These are phyloP conservation scores for Solanum hybrid DNA, from an alignment of 305 asterid genomes.

Conservation along the genomic window DNA sequence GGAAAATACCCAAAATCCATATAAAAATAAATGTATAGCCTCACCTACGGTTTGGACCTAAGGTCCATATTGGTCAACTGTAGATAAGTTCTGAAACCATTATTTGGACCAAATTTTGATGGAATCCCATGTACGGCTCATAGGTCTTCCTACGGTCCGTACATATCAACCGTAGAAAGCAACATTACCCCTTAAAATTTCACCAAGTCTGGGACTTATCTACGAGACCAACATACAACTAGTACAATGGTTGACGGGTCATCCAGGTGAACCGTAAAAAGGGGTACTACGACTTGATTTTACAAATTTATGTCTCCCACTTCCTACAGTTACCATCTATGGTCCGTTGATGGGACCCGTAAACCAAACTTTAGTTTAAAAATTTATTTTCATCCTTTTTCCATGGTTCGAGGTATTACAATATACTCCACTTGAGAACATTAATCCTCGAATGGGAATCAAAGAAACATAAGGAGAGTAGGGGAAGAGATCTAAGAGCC, in stretches of 20 bases:
- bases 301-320: background rate
- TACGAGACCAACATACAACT: background rate
- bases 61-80: background rate
- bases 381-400: background rate
- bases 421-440: background rate
- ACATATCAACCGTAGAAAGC: background rate
- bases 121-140: background rate
- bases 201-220: background rate
- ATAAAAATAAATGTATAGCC: background rate
- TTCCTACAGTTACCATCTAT: background rate
- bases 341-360: background rate
- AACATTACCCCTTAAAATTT: background rate
- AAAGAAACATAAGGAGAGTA: background rate
- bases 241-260: background rate
- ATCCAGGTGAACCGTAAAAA: background rate
- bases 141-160: too few relatives aligned
- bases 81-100: background rate
- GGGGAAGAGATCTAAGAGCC: background rate
- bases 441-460: background rate
- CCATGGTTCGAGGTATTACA: background rate
- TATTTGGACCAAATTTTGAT: background rate
- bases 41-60: background rate
- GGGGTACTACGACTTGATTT: background rate
- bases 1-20: background rate
- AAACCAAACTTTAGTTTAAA: too few relatives aligned